A percentile compares a stretch with the other conserved stretches of the same genome.
These are phyloP conservation scores for Emericellopsis atlantica DNA, from an alignment of 2,329 filamentous ascomycete species.

Conservation along the genomic window DNA sequence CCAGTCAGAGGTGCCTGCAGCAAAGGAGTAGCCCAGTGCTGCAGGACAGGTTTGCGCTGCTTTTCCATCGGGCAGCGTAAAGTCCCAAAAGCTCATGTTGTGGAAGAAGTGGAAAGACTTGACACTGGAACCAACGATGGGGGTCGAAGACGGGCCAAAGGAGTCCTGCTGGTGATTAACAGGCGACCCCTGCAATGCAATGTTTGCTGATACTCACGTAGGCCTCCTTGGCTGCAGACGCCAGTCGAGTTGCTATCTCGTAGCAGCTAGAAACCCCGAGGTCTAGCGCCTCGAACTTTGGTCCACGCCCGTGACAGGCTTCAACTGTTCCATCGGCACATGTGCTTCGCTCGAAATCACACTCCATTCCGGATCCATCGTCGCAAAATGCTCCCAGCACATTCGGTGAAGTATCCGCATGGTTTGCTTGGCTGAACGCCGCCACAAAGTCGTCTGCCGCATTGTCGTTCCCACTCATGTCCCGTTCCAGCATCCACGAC, in stretches of 20 bases:
- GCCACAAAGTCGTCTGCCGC: conserved; percentile 65
- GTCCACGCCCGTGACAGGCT: conserved; percentile 62
- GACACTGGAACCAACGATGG: conserved; percentile 52
- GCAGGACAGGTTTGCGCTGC: conserved; percentile 68
- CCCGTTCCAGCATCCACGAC: conserved; percentile 70
- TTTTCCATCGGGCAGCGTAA: conserved; percentile 61
- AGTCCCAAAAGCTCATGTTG: conserved; percentile 65
- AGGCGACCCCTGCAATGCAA: neutral
- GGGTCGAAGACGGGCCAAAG: conserved; percentile 29
- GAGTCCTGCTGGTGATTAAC: conserved; percentile 33
- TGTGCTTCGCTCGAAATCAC: conserved; percentile 71
- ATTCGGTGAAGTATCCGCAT: conserved; percentile 86
- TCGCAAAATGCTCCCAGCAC: conserved; percentile 82
- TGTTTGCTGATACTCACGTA: conserved; percentile 16
- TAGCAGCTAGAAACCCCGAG: conserved; percentile 62
- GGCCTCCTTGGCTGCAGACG: conserved; percentile 37
- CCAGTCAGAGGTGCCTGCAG: conserved; percentile 83
- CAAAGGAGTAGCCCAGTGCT: conserved; percentile 83
- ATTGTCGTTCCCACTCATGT: conserved; percentile 36
- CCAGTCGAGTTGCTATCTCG: conserved; percentile 66
- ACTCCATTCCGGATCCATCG: conserved; percentile 61
- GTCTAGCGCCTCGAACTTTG: conserved; percentile 54
- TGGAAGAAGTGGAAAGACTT: conserved; percentile 78
- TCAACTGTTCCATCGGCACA: conserved; percentile 60
- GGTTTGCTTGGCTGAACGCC: conserved; percentile 83